Base-by-base conservation (phyloP, 1,284 basidiomycete species). In the Lentinula novae-zelandiae region DNA sequence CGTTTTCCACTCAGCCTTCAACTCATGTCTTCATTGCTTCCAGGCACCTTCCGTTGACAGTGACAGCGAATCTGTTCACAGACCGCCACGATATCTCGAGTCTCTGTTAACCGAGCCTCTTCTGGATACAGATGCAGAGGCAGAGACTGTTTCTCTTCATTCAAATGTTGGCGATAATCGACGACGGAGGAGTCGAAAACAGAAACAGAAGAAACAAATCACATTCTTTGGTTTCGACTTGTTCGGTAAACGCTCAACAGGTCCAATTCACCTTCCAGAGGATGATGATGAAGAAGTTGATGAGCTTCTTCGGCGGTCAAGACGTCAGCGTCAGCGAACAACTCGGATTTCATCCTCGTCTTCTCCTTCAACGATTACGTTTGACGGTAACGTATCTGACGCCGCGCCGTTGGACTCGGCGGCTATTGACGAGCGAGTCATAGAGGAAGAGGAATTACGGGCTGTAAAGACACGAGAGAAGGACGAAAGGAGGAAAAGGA, bases 111-210 rank as follows among this genome's bases (percentile, higher is more conserved):
- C 44, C 50, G 81, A 86, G 62, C 79, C 84, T 22, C 79, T 88
- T 17, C 78, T 87, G 10, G 74, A 72, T 72, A 75, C 76, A 0
- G 80, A 82, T 63, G 73, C 73, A 20, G 87, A 87, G 62, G 82
- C 78, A 12, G 84, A 86, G 65, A 78, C 80, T 13, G 76, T 87
- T 58, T 89, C 87, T 0, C 69, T 90, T 39, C 86, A 89, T 69
- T 87, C 87, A 2, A 85, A 87, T 67, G 68, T 82, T 6, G 85
- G 84, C 7, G 69, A 71, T 6, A 67, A 69, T 10, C 67, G 75
- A 8, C 72, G 75, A 56, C 68, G 70, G 60, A 75, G 75, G 62
- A 27, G 27, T 27, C 27, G 27, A 27, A 70, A 71, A 49, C 68
- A 68, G 58, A 75, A 75, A 63, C 70, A 72, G 50, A 69, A 68